Evolutionary conservation across 495 filamentous ascomycete genomes (phyloP).

Genomic region (Podospora fimiseda): DNA sequence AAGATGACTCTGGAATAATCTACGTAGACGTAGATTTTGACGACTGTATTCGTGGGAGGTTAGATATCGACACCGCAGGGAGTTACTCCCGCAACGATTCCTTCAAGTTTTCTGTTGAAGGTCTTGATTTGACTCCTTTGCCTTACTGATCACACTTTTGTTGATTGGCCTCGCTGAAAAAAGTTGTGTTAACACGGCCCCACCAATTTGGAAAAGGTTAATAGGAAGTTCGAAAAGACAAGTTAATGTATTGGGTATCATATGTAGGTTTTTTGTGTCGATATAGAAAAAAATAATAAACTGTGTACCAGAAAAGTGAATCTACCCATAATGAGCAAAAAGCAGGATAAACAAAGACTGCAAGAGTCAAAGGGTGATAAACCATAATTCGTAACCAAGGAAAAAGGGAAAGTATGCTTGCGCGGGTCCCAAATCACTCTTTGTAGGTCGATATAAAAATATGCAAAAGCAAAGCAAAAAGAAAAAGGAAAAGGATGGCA

Average conservation of each 20-base stretch:
- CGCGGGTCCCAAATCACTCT: conserved; percentile 1
- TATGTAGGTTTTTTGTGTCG: not conserved
- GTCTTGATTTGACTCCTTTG: conserved; percentile 65
- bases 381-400: too few species aligned
- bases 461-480: not conserved
- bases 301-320: too few species aligned
- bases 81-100: conserved; percentile 75
- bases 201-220: too few species aligned
- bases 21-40: conserved; percentile 45
- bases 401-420: not conserved
- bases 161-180: too few species aligned
- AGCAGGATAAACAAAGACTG: too few species aligned
- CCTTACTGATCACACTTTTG: too few species aligned
- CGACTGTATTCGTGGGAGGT: conserved; percentile 46
- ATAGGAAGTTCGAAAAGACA: too few species aligned
- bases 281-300: too few species aligned
- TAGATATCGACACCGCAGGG: conserved; percentile 67
- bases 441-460: not conserved
- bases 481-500: not conserved
- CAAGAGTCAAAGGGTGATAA: too few species aligned
- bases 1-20: conserved; percentile 53
- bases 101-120: conserved; percentile 71
- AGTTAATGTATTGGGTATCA: not conserved
- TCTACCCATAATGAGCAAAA: too few species aligned
- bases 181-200: too few species aligned